These are phyloP conservation scores for Lactuca sativa DNA, from an alignment of 129 eudicot species.

Conservation along the genomic window DNA sequence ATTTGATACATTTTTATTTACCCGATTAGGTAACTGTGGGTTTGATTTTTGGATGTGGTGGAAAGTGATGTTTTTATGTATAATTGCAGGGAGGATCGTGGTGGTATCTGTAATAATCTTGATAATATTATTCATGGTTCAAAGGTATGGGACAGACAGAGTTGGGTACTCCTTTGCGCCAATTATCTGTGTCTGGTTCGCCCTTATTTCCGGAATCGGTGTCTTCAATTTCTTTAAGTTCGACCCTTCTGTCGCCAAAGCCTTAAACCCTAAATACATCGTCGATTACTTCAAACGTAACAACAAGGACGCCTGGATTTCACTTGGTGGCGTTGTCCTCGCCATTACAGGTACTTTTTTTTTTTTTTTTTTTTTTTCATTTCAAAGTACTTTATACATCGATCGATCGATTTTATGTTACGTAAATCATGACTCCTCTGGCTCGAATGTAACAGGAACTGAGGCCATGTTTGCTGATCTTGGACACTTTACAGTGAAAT, in stretches of 20 bases:
- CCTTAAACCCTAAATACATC: constrained; percentile 72
- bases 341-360: constrained; percentile 57
- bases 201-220: constrained; percentile 56
- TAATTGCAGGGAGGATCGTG: constrained; percentile 46
- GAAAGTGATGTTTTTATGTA: no score
- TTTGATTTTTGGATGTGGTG: no score
- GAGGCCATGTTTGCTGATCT: constrained; percentile 87
- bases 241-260: constrained; percentile 63
- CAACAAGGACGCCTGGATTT: constrained; percentile 66
- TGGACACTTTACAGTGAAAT: constrained; percentile 74
- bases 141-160: constrained; percentile 81
- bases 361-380: neutral
- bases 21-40: no score
- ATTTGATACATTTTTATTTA: no score
- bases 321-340: constrained; percentile 80
- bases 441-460: constrained; percentile 44
- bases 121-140: constrained; percentile 56
- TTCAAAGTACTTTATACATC: no score
- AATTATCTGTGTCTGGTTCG: constrained; percentile 63
- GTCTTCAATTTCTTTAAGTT: constrained; percentile 61
- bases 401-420: no score
- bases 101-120: constrained; percentile 61
- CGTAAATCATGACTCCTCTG: no score
- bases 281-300: constrained; percentile 60
- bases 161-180: constrained; percentile 88